Conservation (phyloP, 2,329 filamentous ascomycete genomes). For the Diaporthe sp. region DNA sequence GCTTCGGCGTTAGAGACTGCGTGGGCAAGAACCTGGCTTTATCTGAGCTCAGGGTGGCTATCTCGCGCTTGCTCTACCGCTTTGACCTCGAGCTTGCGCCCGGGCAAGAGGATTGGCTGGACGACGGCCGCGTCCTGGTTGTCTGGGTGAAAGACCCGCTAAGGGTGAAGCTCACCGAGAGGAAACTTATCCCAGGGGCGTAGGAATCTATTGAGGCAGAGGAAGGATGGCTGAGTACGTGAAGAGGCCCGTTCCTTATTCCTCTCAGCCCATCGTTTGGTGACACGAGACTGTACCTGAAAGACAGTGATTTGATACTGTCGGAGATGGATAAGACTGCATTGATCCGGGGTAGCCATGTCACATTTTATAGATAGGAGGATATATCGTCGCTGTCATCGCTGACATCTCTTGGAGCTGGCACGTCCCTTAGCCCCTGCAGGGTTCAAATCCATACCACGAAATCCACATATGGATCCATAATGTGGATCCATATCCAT, state of each 20-base stretch:
- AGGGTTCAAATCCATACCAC: too few species aligned
- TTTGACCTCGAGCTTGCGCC: slow-evolving; percentile 45
- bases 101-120: slow-evolving; percentile 20
- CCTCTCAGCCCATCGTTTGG: background rate
- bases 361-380: too few species aligned
- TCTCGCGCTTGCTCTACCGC: slow-evolving; percentile 47
- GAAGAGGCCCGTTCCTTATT: background rate
- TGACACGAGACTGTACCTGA: background rate
- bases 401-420: background rate
- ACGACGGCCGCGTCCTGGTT: background rate
- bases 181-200: background rate
- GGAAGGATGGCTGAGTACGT: background rate
- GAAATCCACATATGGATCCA: too few species aligned
- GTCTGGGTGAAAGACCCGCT: slow-evolving; percentile 23
- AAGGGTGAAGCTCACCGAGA: slow-evolving; percentile 9
- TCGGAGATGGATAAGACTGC: too few species aligned
- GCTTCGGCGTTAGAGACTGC: slow-evolving; percentile 37
- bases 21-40: slow-evolving; percentile 43
- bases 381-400: background rate
- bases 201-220: background rate
- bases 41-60: slow-evolving; percentile 47
- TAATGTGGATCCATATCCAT: too few species aligned
- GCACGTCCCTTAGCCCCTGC: background rate
- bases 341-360: too few species aligned
- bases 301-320: background rate